Percentiles rank a stretch among this genome's conserved stretches.
These are phyloP conservation scores for Astragalus glycyphyllos DNA, from an alignment of 306 rosid genomes.

Conservation along the genomic window DNA sequence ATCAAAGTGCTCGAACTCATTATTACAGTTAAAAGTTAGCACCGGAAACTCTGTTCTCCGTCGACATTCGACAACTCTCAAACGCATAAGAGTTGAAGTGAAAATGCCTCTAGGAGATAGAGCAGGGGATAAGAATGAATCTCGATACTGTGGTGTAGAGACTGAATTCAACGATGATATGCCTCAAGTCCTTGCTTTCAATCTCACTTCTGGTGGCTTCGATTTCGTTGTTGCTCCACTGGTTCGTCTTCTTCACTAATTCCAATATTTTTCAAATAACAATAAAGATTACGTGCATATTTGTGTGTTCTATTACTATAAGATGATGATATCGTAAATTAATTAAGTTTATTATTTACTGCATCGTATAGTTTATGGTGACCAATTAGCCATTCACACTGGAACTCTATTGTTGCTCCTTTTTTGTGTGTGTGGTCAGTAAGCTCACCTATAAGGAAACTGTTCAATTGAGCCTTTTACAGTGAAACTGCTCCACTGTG, in stretches of 20 bases:
- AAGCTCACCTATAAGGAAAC: constrained; percentile 70
- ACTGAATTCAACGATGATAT: constrained; percentile 76
- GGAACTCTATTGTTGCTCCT: constrained; percentile 51
- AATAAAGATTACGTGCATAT: background rate
- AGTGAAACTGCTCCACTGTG: constrained; percentile 50
- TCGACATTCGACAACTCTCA: background rate
- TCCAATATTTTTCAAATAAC: background rate
- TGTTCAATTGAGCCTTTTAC: constrained; percentile 34
- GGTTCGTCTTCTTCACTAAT: constrained; percentile 49
- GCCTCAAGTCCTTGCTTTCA: constrained; percentile 61
- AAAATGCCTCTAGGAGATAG: constrained; percentile 95
- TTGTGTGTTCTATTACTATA: background rate
- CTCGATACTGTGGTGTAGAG: constrained; percentile 79
- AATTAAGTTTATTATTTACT: background rate
- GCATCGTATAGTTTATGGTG: constrained; percentile 48
- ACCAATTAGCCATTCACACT: constrained; percentile 90
- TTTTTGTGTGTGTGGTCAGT: constrained; percentile 93
- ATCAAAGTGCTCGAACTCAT: background rate
- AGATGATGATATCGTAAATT: background rate
- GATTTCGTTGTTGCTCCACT: constrained; percentile 79
- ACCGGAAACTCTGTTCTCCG: background rate
- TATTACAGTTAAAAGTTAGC: background rate
- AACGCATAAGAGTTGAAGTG: background rate
- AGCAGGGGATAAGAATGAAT: constrained; percentile 68
- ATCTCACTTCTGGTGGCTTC: constrained; percentile 63